Conservation (phyloP, 1,284 basidiomycete genomes). For the Trametes hirsuta region DNA sequence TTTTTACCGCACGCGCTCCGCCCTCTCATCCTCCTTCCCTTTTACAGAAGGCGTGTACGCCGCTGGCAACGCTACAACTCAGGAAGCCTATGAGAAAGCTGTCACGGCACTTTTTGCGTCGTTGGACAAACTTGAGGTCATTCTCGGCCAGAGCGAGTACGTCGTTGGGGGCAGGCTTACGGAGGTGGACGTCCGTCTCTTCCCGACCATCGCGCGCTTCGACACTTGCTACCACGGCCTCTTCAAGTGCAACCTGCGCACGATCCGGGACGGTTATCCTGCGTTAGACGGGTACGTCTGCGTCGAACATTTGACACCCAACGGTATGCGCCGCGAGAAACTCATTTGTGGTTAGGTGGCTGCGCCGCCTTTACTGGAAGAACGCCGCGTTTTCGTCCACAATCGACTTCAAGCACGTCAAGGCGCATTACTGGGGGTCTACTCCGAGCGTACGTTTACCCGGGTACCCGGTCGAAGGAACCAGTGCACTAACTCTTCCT, state of each 20-base stretch:
- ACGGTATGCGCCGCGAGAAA: not conserved
- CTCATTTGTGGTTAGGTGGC: constrained; percentile 55
- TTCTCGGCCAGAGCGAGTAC: constrained; percentile 79
- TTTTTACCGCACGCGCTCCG: constrained; percentile 3
- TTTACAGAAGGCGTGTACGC: constrained; percentile 83
- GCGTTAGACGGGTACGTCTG: constrained; percentile 62
- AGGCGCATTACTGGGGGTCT: constrained; percentile 65
- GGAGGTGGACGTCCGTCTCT: constrained; percentile 92
- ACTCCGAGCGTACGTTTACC: not conserved
- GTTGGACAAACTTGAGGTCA: constrained; percentile 81
- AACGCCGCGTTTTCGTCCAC: constrained; percentile 86
- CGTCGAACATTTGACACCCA: not conserved
- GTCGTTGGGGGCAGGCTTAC: constrained; percentile 83
- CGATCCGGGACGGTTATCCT: constrained; percentile 81
- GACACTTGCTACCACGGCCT: constrained; percentile 91
- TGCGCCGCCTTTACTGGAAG: constrained; percentile 92
- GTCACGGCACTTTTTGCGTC: constrained; percentile 74
- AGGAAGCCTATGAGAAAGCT: constrained; percentile 81
- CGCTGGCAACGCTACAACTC: constrained; percentile 84
- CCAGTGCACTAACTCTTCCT: not conserved
- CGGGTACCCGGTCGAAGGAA: constrained; percentile 31
- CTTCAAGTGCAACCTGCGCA: constrained; percentile 93
- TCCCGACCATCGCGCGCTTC: constrained; percentile 84
- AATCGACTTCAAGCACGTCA: constrained; percentile 89
- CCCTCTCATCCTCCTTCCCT: not conserved